Evolutionary conservation across 2,329 filamentous ascomycete species (phyloP), one percentile per base, ranked within the genome.

Genomic region (Fusarium sp.): DNA sequence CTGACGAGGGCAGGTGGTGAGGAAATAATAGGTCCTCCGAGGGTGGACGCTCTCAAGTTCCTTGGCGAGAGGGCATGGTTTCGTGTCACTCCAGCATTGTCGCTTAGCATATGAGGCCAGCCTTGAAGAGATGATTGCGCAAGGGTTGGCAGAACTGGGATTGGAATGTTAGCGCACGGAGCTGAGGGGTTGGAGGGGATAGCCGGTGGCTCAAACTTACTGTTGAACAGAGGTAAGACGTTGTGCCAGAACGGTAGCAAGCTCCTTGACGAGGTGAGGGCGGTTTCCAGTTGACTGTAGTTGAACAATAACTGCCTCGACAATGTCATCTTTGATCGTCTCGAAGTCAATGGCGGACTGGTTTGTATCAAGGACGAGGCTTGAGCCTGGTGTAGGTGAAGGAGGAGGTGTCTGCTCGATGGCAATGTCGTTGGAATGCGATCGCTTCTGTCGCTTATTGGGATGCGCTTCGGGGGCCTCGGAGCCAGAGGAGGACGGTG

Each of bases 21-120:
- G 89, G 84, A 95, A 98, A 84, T 97, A 98, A 86, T 97, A 98
- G 51, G 97, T 95, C 82, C 96, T 94, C 79, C 95, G 93, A 25
- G 96, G 96, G 80, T 98, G 95, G 45, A 95, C 92, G 44, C 93
- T 91, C 80, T 98, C 94, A 60, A 98, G 89, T 82, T 97, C 94
- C 84, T 98, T 98, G 57, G 93, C 94, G 61, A 98, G 84, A 7
- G 96, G 95, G 82, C 96, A 98, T 59, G 93, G 94, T 56, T 92
- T 87, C 57, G 91, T 84, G 12, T 92, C 90, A 33, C 90, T 93
- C 95, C 93, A 94, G 74, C 89, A 93, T 60, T 93, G 84, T 74
- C 96, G 93, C 85, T 97, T 97, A 78, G 98, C 87, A 83, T 97
- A 99, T 38, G 93, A 90, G 44, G 94, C 92, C 57, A 99, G 87